Conservation (phyloP, 2,329 filamentous ascomycete species). For the Cercospora sp. region DNA sequence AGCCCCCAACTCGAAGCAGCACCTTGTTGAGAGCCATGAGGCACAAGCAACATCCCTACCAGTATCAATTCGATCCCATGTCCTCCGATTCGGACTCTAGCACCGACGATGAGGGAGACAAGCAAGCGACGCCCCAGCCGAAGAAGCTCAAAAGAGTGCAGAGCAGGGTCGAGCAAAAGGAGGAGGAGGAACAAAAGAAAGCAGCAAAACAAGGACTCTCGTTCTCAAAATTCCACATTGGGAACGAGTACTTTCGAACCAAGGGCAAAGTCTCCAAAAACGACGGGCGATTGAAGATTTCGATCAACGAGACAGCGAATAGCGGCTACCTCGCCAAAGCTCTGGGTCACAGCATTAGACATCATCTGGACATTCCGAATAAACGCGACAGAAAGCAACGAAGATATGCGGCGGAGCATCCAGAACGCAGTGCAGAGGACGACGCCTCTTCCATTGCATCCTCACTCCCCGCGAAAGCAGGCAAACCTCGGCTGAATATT, state of each 20-base stretch:
- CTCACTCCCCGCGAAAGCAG: conserved; percentile 28
- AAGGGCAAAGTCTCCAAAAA: conserved; percentile 64
- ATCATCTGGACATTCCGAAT: conserved; percentile 48
- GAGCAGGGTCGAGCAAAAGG: conserved; percentile 18
- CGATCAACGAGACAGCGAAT: conserved; percentile 68
- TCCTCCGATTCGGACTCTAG: conserved; percentile 33
- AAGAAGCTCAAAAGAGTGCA: conserved; percentile 1
- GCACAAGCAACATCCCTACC: conserved; percentile 24
- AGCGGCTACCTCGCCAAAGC: conserved; percentile 73
- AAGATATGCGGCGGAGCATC: conserved; percentile 30
- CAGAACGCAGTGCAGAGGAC: conserved; percentile 17
- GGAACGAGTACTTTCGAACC: conserved; percentile 65
- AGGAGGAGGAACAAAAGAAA: conserved; percentile 19
- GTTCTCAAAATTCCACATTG: conserved; percentile 60
- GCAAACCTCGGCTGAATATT: conserved; percentile 65
- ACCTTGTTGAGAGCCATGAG: conserved; percentile 30
- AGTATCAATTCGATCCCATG: conserved; percentile 35
- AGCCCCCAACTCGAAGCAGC: conserved; percentile 20
- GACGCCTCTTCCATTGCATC: conserved; percentile 32
- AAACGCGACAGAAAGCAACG: conserved; percentile 37
- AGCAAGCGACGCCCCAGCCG: conserved; percentile 8
- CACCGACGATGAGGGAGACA: conserved; percentile 35
- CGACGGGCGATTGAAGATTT: conserved; percentile 71
- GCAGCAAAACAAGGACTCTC: conserved; percentile 25
- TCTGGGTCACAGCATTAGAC: conserved; percentile 63